These are phyloP conservation scores for Fragaria ananassa DNA, from an alignment of 306 rosid species.

Conservation along the genomic window DNA sequence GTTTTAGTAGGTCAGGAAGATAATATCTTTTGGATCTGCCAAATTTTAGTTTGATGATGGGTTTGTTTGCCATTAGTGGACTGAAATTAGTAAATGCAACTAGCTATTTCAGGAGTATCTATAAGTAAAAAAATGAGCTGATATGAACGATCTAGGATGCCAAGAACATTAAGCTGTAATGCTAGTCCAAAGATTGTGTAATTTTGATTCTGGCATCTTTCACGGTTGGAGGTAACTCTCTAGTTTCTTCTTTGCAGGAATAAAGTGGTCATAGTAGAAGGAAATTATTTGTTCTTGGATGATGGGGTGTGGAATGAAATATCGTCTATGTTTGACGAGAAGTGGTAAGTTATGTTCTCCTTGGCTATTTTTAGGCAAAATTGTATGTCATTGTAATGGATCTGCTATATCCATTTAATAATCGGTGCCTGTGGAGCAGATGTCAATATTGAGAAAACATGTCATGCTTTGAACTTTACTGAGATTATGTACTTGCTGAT, in stretches of 20 bases:
- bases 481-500: background rate
- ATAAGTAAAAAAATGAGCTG: background rate
- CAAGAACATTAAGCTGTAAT: background rate
- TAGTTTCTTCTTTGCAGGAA: slow-evolving; percentile 46
- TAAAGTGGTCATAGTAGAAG: slow-evolving; percentile 79
- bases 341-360: slow-evolving; percentile 52
- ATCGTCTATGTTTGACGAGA: slow-evolving; percentile 70
- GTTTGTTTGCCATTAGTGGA: background rate
- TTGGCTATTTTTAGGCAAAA: slow-evolving; percentile 9
- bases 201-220: slow-evolving; percentile 13
- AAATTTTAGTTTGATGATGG: background rate
- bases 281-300: slow-evolving; percentile 69
- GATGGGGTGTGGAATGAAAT: slow-evolving; percentile 77
- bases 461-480: background rate
- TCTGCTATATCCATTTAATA: background rate
- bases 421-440: background rate
- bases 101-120: background rate
- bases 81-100: background rate
- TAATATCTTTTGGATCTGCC: background rate
- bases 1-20: background rate
- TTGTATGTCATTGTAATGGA: background rate
- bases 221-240: background rate
- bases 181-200: background rate
- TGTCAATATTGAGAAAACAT: slow-evolving; percentile 7
- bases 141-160: background rate